Conservation (phyloP, 176 grass and related monocot genomes). For the Zea mays region Zm-B73-REFERENCE-NAM-5.0 NC_050096.1:306611001-306611500, state of each 20-base stretch:
- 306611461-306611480: conserved; percentile 36
- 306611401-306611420: no score
- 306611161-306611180: conserved; percentile 57
- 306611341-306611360: conserved; percentile 45
- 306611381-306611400: conserved; percentile 29
- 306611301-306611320: conserved; percentile 64
- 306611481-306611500: conserved; percentile 38
- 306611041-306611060: conserved; percentile 66
- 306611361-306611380: conserved; percentile 46
- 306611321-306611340: conserved; percentile 60
- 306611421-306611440: conserved; percentile 61
- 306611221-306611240: conserved; percentile 62
- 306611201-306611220: conserved; percentile 54
- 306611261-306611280: background rate
- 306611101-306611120: conserved; percentile 64
- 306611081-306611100: conserved; percentile 39
- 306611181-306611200: conserved; percentile 65
- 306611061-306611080: conserved; percentile 83
- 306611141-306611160: conserved; percentile 49
- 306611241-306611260: conserved; percentile 53
- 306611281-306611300: background rate
- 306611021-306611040: background rate
- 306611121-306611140: conserved; percentile 42
- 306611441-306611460: conserved; percentile 76
- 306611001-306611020: background rate